Evolutionary conservation across 805 yeast genomes (phyloP).

Genomic region (Metschnikowia borealis): DNA sequence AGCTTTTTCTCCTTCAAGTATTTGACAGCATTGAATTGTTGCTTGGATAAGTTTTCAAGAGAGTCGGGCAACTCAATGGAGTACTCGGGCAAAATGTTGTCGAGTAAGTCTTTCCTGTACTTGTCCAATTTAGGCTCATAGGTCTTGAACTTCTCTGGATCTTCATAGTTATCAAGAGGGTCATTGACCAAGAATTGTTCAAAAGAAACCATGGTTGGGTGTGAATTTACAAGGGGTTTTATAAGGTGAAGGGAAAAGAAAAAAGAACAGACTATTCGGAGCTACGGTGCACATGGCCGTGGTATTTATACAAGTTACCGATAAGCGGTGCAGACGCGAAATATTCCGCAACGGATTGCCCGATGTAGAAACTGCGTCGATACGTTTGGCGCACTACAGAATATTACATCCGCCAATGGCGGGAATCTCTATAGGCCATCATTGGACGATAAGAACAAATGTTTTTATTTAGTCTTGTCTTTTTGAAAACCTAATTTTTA

Average conservation of each 20-base stretch:
- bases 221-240: neutral
- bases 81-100: slow-evolving; percentile 41
- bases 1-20: slow-evolving; percentile 33
- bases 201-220: slow-evolving; percentile 14
- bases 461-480: too few species aligned
- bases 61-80: slow-evolving; percentile 31
- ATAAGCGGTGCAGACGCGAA: neutral
- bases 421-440: neutral
- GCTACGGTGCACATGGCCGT: neutral
- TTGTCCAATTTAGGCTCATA: slow-evolving; percentile 47
- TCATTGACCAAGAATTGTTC: slow-evolving; percentile 29
- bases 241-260: too few species aligned
- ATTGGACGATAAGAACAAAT: too few species aligned
- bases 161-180: slow-evolving; percentile 31
- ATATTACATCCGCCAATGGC: neutral
- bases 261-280: too few species aligned
- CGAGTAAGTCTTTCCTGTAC: slow-evolving; percentile 34
- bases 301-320: neutral
- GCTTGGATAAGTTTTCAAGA: slow-evolving; percentile 28
- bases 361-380: neutral
- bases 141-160: slow-evolving; percentile 37
- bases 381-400: neutral
- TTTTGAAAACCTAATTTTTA: too few species aligned
- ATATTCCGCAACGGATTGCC: neutral
- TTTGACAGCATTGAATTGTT: slow-evolving; percentile 36